phyloP scores from a whole-genome alignment of 805 yeast genomes.

The Saccharomycopsis sp. region DNA sequence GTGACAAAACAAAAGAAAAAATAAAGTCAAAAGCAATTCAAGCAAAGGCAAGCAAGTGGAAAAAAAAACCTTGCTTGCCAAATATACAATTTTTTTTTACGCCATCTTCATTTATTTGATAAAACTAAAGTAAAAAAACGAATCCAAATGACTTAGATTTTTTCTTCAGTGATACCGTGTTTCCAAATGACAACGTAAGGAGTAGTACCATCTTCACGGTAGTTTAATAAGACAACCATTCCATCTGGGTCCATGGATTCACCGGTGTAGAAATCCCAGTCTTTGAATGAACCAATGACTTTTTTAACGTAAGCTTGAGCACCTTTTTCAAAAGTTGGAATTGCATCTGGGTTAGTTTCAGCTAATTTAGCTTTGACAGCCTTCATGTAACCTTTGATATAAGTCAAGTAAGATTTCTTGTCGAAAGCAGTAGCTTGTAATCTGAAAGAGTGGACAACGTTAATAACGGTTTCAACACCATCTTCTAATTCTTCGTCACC shows the following conservation, averaged over 20 bases:
- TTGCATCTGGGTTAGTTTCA: slow-evolving; percentile 82
- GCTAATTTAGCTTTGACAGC: slow-evolving; percentile 83
- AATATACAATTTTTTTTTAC: too few species aligned
- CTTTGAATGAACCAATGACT: slow-evolving; percentile 90
- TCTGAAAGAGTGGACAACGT: slow-evolving; percentile 98
- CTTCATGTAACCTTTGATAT: slow-evolving; percentile 99
- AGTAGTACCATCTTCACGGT: slow-evolving; percentile 99
- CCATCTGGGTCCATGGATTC: slow-evolving; percentile 99
- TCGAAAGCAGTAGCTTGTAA: slow-evolving; percentile 92
- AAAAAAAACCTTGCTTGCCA: slow-evolving; percentile 4
- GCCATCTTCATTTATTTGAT: neutral
- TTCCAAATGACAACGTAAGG: slow-evolving; percentile 98
- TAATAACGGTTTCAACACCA: slow-evolving; percentile 88
- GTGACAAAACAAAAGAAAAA: slow-evolving; percentile 21
- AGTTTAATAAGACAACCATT: slow-evolving; percentile 95
- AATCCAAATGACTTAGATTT: slow-evolving; percentile 56
- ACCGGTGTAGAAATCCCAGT: slow-evolving; percentile 99
- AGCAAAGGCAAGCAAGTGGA: neutral
- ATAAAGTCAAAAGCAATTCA: neutral
- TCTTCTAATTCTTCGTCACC: slow-evolving; percentile 79
- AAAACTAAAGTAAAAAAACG: slow-evolving; percentile 10
- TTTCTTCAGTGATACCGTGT: slow-evolving; percentile 88
- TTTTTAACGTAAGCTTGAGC: slow-evolving; percentile 95
- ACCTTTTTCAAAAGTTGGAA: slow-evolving; percentile 92
- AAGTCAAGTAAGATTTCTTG: slow-evolving; percentile 94